Base-by-base conservation (phyloP, 306 rosid species). In the Castanea mollissima region DNA sequence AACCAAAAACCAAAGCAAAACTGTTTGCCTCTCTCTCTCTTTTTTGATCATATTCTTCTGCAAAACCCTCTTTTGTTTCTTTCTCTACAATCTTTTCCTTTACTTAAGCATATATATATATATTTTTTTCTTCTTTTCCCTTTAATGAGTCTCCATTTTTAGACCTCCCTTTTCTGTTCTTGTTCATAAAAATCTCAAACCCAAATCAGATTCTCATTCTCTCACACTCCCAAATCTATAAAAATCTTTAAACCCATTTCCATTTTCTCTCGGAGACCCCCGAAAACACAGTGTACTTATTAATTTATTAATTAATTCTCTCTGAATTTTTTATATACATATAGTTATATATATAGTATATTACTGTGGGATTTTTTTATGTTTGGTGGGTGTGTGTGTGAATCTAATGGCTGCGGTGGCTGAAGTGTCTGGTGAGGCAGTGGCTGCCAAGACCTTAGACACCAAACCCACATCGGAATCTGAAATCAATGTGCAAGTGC, bases 391-490 rank as follows among this genome's bases (percentile, higher is more conserved):
- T 86, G 81, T 76, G 87, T 55, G 71, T 86, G 80, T 76, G 87
- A 82, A 83, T 84, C 89, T 63, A 49, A 94, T 94, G 99, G 97
- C 97, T 80, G 93, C 94, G 80, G 97, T 93, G 84, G 94, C 91
- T 86, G 97, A 90, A 88, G 81, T 91, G 80, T 73, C 90, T 76
- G 84, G 71, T 79, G 99, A 94, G 90, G 89, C 82, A 62, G 86
- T 86, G 56, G 84, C 94, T 83, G 79, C 71, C 89, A 86, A 85
- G 85, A 90, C 86, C 86, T 82, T 92, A 87, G 97, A 92, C 84
- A 83, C 91, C 74, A 76, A 82, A 54, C 55, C 91, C 35, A 86
- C 83, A 55, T 49, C 90, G 38, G 92, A 91, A 67, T 87, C 96
- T 34, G 93, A 92, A 78, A 83, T 94, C 88, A 90, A 88, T 86